Conservation (phyloP, 441 rosid genomes). For the Viola pubescens region DNA sequence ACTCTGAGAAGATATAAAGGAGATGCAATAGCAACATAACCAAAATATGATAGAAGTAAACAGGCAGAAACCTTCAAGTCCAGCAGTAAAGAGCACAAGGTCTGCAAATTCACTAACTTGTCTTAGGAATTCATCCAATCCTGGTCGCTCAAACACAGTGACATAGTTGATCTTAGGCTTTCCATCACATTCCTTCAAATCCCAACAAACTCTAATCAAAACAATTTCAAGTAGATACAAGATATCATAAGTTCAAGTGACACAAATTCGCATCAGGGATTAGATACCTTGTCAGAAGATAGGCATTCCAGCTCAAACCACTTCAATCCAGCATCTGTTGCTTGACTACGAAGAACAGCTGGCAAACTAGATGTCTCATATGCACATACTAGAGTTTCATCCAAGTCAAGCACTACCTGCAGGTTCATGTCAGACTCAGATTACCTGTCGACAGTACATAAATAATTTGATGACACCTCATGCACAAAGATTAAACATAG, state of each 20-base stretch:
- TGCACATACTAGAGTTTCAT: conserved; percentile 86
- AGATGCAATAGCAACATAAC: conserved; percentile 2
- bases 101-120: conserved; percentile 72
- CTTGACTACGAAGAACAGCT: conserved; percentile 45
- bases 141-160: conserved; percentile 97
- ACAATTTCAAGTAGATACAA: conserved; percentile 17
- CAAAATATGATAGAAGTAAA: background rate
- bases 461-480: background rate
- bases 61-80: conserved; percentile 71
- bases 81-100: conserved; percentile 89
- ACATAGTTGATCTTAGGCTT: conserved; percentile 74
- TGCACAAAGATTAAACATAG: background rate
- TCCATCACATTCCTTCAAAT: conserved; percentile 68
- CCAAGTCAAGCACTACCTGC: conserved; percentile 93
- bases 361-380: conserved; percentile 79
- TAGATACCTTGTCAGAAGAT: conserved; percentile 74
- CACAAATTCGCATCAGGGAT: background rate
- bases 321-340: conserved; percentile 62
- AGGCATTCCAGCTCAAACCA: conserved; percentile 80
- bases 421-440: conserved; percentile 2
- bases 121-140: conserved; percentile 67
- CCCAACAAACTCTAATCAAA: conserved; percentile 27
- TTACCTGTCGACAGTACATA: no score
- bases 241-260: conserved; percentile 2
- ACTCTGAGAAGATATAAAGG: conserved; percentile 4